Base-by-base conservation (phyloP, 495 filamentous ascomycete species). In the Lasiosphaeria miniovina region DNA sequence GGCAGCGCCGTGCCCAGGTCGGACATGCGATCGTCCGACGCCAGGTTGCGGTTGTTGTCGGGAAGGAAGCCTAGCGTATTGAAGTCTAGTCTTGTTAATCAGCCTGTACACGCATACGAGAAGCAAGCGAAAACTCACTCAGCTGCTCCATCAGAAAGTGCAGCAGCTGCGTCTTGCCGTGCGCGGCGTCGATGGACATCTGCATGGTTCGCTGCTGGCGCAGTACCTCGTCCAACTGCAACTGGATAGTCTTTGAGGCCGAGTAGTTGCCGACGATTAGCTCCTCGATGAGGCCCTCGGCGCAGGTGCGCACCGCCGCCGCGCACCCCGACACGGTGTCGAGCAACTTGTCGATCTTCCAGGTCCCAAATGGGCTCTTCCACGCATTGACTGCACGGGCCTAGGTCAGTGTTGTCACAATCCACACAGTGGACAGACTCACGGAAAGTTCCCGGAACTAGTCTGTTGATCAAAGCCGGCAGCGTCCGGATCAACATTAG, bases 61-160 rank as follows among this genome's bases (percentile, higher is more conserved):
- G 24, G 24, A 24, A 24, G 24, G 24, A 41, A 41, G 8, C 38
- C 14, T 41, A 61, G 12, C 3, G 6, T 17, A 36, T n/a, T 17
- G 52, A 41, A 9, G 33, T 36, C 15, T 36, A 4, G 8, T 24
- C 11, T n/a, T 49, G 8, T 32, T 32, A 31, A 2, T 41, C 38
- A 41, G 50, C 7, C 9, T 31, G 50, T 52, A 11, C 7, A 1
- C 50, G 32, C 7, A 1, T 17, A n/a, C 1, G 14, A 49, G 10
- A 11, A n/a, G 15, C 1, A 49, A 49, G 15, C 12, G 46, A 49
- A 49, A 17, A n/a, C 46, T 7, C 15, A 49, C 33, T 49, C 32
- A 58, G 14, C n/a, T 62, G 56, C 2, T 65, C 63, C 35, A 62
- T 58, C 8, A 65, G 54, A 41, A 65, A 62, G 55, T 55, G 34